Evolutionary conservation across 116 monocot genomes (phyloP).

Genomic region (Zostera marina): DNA sequence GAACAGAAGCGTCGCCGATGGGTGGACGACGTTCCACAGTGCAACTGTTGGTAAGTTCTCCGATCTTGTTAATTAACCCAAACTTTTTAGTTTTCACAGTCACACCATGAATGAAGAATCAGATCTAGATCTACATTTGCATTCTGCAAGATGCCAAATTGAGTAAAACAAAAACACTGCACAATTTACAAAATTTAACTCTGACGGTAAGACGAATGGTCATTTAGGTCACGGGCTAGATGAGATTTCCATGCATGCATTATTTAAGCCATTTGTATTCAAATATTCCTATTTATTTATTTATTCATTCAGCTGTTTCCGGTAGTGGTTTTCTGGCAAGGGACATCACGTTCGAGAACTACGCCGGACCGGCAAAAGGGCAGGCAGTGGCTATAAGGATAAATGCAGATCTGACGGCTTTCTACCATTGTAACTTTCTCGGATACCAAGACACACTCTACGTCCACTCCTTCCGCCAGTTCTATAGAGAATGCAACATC

Average conservation of each 20-base stretch:
- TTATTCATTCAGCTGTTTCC: constrained; percentile 10
- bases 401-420: constrained; percentile 51
- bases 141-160: too few relatives aligned
- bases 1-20: constrained; percentile 42
- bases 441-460: constrained; percentile 95
- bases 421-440: constrained; percentile 47
- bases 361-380: constrained; percentile 50
- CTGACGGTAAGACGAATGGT: too few relatives aligned
- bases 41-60: constrained; percentile 24
- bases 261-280: too few relatives aligned
- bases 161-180: too few relatives aligned
- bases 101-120: too few relatives aligned
- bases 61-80: too few relatives aligned
- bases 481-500: constrained; percentile 80
- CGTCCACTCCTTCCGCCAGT: constrained; percentile 84
- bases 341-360: constrained; percentile 57
- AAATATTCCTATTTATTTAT: too few relatives aligned
- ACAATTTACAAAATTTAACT: too few relatives aligned
- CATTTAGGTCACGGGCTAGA: too few relatives aligned
- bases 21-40: constrained; percentile 78
- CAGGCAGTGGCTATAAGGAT: constrained; percentile 77
- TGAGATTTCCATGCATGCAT: too few relatives aligned
- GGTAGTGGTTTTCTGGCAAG: constrained; percentile 52
- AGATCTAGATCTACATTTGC: too few relatives aligned
- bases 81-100: too few relatives aligned